These are phyloP conservation scores for Endocalyx cinctus DNA, from an alignment of 2,329 filamentous ascomycete genomes.

Conservation along the genomic window DNA sequence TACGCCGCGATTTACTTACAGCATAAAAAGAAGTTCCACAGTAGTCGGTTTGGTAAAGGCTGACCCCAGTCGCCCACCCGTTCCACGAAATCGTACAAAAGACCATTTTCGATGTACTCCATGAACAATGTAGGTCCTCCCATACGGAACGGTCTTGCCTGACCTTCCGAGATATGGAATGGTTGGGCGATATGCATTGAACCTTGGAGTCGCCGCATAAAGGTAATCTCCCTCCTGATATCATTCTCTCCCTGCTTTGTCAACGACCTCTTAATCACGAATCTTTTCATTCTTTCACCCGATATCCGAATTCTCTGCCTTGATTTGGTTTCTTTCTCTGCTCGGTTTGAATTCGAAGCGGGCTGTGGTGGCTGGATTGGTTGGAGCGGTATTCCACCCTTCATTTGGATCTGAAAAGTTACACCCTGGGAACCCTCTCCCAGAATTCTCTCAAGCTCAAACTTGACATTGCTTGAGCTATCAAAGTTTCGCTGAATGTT, in stretches of 20 bases:
- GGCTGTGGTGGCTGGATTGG: no score
- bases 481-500: conserved; percentile 3
- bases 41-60: conserved; percentile 14
- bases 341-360: no score
- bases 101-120: conserved; percentile 12
- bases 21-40: conserved; percentile 14
- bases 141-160: background rate
- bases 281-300: conserved; percentile 1
- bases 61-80: conserved; percentile 5
- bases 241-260: background rate
- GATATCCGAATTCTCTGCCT: no score
- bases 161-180: conserved; percentile 1
- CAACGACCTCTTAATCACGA: conserved; percentile 9
- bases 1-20: conserved; percentile 3
- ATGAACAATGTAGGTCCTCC: conserved; percentile 5
- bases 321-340: no score
- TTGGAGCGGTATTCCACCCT: no score
- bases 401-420: conserved; percentile 7
- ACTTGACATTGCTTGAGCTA: conserved; percentile 2
- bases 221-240: conserved; percentile 1
- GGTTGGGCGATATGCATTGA: conserved; percentile 9
- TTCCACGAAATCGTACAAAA: conserved; percentile 6
- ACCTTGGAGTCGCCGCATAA: conserved; percentile 8
- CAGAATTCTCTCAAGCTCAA: conserved; percentile 7
- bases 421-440: conserved; percentile 8